These are phyloP conservation scores for Mrakia gelida DNA, from an alignment of 768 basidiomycete genomes.

Conservation along the genomic window DNA sequence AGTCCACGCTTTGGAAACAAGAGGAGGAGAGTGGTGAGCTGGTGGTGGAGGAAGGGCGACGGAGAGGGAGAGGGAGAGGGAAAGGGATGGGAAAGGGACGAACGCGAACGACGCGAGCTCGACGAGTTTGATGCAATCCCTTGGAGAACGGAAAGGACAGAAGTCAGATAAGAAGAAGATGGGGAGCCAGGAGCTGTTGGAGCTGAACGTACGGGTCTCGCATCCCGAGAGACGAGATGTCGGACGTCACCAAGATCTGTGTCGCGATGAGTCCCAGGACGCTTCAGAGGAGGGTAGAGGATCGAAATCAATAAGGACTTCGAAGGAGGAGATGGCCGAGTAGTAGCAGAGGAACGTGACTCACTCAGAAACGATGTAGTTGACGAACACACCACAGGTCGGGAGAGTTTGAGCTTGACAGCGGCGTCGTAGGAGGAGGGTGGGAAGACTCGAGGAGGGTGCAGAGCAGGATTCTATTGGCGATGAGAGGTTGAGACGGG, in stretches of 20 bases:
- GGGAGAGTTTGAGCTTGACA: neutral
- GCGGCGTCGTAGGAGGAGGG: neutral
- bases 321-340: neutral
- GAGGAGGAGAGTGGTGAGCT: too few species aligned
- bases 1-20: constrained; percentile 26
- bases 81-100: too few species aligned
- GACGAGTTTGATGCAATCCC: constrained; percentile 51
- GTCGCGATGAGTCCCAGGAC: neutral
- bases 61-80: too few species aligned
- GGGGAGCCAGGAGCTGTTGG: constrained; percentile 36
- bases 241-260: neutral
- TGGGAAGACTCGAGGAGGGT: neutral
- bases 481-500: neutral
- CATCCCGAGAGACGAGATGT: neutral
- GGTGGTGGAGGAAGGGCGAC: too few species aligned
- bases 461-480: neutral
- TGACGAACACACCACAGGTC: neutral
- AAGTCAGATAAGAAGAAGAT: neutral
- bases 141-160: neutral
- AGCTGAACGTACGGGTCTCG: constrained; percentile 44
- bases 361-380: neutral
- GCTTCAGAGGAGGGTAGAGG: neutral
- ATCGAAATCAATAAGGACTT: too few species aligned
- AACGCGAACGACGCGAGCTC: constrained; percentile 48
- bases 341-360: neutral